Conservation (phyloP, 2,329 filamentous ascomycete genomes). For the Dichotomopilus funicola region DNA sequence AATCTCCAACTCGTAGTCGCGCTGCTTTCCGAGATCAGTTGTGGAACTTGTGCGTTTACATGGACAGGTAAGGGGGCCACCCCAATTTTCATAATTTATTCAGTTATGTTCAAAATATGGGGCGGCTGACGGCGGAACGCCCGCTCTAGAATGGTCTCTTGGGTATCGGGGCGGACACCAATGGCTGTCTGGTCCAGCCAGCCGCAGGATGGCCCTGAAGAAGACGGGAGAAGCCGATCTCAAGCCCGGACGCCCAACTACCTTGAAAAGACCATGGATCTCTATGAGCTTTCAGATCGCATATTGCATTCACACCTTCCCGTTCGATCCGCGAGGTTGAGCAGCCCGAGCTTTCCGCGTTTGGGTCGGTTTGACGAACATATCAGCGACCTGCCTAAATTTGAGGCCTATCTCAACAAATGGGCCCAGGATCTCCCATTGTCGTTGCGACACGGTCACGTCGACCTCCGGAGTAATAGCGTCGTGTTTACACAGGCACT, state of each 20-base stretch:
- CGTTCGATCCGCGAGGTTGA: background rate
- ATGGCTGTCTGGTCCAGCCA: background rate
- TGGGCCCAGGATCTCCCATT: background rate
- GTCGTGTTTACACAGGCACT: background rate
- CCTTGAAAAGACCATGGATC: background rate
- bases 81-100: background rate
- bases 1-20: background rate
- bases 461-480: background rate
- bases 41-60: background rate
- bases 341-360: background rate
- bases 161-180: background rate
- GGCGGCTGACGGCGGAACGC: background rate
- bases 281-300: background rate
- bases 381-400: background rate
- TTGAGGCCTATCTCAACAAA: background rate
- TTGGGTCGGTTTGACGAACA: background rate
- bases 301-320: background rate
- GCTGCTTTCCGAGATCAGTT: background rate
- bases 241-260: background rate
- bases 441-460: background rate
- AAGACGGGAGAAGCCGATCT: too few relatives aligned
- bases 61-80: background rate
- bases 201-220: background rate
- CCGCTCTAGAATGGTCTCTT: background rate
- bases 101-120: background rate